phyloP scores from a whole-genome alignment of 2,329 filamentous ascomycete species.

The Botrytis galanthina region DNA sequence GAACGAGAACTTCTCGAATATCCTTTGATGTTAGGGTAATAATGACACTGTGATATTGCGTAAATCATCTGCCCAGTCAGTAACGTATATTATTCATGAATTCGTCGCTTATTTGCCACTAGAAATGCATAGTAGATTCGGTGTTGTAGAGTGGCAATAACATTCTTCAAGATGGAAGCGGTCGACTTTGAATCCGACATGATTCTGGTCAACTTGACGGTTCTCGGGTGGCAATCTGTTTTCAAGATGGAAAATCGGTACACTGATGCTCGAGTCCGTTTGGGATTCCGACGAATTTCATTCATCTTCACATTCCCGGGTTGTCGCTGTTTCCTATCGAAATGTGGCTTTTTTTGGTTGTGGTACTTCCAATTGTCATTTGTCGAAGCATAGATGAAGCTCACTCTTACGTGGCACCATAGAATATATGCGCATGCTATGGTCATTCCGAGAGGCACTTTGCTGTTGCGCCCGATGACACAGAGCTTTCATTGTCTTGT shows the following conservation, averaged over 20 bases:
- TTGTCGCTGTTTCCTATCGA: neutral
- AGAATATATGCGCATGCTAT: neutral
- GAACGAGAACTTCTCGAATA: neutral
- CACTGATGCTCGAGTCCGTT: neutral
- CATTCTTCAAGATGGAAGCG: neutral
- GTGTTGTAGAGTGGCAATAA: neutral
- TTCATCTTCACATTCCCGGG: neutral
- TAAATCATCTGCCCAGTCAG: neutral
- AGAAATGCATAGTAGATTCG: neutral
- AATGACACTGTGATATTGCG: neutral
- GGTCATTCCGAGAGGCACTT: neutral
- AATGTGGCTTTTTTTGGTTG: neutral
- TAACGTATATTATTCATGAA: neutral
- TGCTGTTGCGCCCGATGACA: neutral
- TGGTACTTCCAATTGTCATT: neutral
- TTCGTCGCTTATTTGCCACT: neutral
- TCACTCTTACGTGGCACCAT: neutral
- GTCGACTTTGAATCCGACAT: neutral
- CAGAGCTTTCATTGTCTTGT: neutral
- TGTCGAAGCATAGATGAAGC: neutral
- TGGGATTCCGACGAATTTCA: neutral
- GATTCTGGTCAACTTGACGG: neutral
- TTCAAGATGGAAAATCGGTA: neutral
- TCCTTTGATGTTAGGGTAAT: neutral
- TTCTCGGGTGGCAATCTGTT: neutral